These are phyloP conservation scores for Podila horticola DNA, from an alignment of 192 early-diverging fungal species.

Conservation along the genomic window DNA sequence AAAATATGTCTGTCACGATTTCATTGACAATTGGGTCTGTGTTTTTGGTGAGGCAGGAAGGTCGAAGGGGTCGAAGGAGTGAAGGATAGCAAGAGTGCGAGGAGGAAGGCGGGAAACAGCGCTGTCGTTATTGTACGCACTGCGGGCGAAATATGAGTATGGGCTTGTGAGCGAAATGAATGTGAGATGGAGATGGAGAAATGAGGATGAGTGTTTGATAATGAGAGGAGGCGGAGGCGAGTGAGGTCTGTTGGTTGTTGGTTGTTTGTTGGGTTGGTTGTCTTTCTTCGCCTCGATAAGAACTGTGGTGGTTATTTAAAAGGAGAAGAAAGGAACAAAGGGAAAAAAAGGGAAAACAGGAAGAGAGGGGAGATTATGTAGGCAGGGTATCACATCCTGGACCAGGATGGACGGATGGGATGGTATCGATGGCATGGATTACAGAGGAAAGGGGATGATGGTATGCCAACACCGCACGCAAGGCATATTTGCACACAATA, in stretches of 20 bases:
- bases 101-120: neutral
- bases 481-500: too few species aligned
- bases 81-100: neutral
- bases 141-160: too few species aligned
- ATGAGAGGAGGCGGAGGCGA: neutral
- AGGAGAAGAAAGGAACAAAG: slow-evolving; percentile 25
- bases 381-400: neutral
- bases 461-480: too few species aligned
- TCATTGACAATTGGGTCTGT: neutral
- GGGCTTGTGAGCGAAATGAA: neutral
- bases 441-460: too few species aligned
- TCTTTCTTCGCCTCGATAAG: slow-evolving; percentile 18
- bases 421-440: too few species aligned
- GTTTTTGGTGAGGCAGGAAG: neutral
- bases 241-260: neutral
- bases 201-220: neutral
- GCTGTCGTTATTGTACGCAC: too few species aligned
- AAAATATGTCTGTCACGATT: neutral
- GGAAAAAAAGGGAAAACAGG: slow-evolving; percentile 15
- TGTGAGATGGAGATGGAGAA: slow-evolving; percentile 1
- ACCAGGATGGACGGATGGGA: too few species aligned
- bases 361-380: neutral
- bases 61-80: neutral
- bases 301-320: neutral
- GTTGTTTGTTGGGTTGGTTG: slow-evolving; percentile 17